A percentile compares a stretch with the other conserved stretches of the same genome.
phyloP scores from a whole-genome alignment of 106 monocot species.

The Platanthera guangdongensis region DNA sequence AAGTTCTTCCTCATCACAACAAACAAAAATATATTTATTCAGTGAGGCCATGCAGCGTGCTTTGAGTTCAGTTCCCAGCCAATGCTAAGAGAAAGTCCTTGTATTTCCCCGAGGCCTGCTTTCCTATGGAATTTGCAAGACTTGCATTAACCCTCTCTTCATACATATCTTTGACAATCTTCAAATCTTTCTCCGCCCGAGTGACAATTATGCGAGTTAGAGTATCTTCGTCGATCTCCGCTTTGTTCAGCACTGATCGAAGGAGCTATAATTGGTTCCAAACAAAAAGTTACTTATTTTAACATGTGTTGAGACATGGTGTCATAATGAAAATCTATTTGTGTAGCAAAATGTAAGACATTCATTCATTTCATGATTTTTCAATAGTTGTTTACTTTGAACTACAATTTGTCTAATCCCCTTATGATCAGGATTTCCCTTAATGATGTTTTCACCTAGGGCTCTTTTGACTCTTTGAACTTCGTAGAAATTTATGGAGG shows the following conservation, averaged over 20 bases:
- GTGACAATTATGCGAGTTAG: constrained; percentile 45
- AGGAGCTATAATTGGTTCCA: constrained; percentile 26
- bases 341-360: neutral
- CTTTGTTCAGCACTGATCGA: constrained; percentile 16
- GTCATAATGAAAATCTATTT: neutral
- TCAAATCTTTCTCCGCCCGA: constrained; percentile 45
- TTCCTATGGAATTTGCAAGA: constrained; percentile 40
- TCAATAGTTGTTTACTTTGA: too few relatives aligned
- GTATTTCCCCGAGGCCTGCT: constrained; percentile 52
- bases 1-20: neutral
- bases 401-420: too few relatives aligned
- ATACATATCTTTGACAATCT: constrained; percentile 30
- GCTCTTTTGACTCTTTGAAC: too few relatives aligned
- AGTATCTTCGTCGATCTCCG: constrained; percentile 23
- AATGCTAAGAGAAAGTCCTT: constrained; percentile 61
- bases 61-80: constrained; percentile 28
- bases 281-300: neutral
- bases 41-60: neutral
- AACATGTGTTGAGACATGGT: neutral
- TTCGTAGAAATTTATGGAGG: too few relatives aligned
- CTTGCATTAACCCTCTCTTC: constrained; percentile 33
- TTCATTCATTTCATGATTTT: too few relatives aligned
- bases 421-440: too few relatives aligned
- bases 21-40: neutral
- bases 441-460: too few relatives aligned